A percentile compares a stretch with the other conserved stretches of the same genome.
These are phyloP conservation scores for Endotrypanum monterogeii DNA, from an alignment of 208 protist species.

Conservation along the genomic window DNA sequence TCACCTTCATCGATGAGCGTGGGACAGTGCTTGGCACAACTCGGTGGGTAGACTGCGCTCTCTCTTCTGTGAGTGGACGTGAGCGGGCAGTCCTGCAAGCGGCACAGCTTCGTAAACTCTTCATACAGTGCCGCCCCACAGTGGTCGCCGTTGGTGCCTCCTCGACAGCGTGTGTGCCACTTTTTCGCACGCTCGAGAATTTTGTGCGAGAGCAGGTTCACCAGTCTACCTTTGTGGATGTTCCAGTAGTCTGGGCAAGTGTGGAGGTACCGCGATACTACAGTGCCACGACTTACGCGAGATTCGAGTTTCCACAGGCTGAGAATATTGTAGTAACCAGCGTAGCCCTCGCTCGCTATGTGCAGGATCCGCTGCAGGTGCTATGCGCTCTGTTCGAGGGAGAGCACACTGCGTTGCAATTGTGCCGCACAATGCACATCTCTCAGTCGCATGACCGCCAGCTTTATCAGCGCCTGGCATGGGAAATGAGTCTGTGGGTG, in stretches of 20 bases:
- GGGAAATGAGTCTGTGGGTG: constrained; percentile 88
- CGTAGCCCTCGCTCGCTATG: constrained; percentile 63
- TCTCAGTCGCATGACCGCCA: constrained; percentile 45
- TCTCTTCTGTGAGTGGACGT: constrained; percentile 57
- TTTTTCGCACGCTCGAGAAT: constrained; percentile 62
- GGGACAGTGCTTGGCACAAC: constrained; percentile 65
- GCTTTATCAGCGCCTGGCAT: constrained; percentile 65
- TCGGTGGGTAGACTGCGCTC: constrained; percentile 72
- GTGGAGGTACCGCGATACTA: constrained; percentile 74
- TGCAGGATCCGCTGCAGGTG: constrained; percentile 76
- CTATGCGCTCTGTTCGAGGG: constrained; percentile 74
- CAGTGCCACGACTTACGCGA: constrained; percentile 52
- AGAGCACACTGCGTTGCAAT: constrained; percentile 58
- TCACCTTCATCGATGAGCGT: constrained; percentile 78
- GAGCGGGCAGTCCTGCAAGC: constrained; percentile 52
- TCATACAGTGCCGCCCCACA: constrained; percentile 53
- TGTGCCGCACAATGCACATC: constrained; percentile 44
- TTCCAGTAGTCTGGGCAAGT: constrained; percentile 76
- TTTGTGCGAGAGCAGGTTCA: constrained; percentile 69
- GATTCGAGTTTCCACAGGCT: constrained; percentile 41
- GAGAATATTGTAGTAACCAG: constrained; percentile 51
- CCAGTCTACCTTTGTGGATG: constrained; percentile 33
- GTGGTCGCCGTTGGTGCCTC: constrained; percentile 77
- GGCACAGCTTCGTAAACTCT: constrained; percentile 66
- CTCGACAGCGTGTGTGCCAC: constrained; percentile 37